Conservation (phyloP, 495 filamentous ascomycete species). For the Penicillium cosmopolitanum region DNA sequence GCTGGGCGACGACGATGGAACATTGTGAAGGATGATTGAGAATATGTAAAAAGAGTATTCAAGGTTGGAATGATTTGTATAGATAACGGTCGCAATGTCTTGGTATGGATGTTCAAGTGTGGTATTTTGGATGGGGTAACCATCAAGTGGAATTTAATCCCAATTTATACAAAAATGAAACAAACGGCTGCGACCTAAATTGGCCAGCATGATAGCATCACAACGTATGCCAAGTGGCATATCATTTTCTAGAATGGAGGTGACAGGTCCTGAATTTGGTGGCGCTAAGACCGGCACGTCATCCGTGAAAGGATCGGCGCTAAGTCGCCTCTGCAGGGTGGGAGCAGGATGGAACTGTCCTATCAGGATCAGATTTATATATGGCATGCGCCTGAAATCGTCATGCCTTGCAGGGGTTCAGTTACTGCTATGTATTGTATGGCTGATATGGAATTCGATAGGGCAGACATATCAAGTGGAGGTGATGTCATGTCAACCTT, state of each 20-base stretch:
- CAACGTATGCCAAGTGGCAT: constrained; percentile 27
- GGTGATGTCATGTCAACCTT: constrained; percentile 3
- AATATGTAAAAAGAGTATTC: not conserved
- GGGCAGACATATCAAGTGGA: not conserved
- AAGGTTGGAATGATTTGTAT: not conserved
- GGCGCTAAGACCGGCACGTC: constrained; percentile 25
- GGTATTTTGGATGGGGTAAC: too few species aligned
- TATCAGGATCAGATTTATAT: not conserved
- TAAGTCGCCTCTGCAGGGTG: not conserved
- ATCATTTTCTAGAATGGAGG: constrained; percentile 13
- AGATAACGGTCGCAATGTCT: too few species aligned
- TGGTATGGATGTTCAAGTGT: too few species aligned
- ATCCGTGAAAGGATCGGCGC: constrained; percentile 26
- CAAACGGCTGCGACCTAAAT: not conserved
- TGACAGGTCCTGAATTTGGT: constrained; percentile 13
- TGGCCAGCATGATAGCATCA: not conserved
- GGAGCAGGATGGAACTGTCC: not conserved
- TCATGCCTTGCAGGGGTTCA: not conserved
- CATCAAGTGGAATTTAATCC: too few species aligned
- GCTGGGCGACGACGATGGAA: constrained; percentile 31
- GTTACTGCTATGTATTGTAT: not conserved
- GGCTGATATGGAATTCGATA: not conserved
- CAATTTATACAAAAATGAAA: not conserved
- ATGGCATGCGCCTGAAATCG: not conserved
- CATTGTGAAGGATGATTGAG: constrained; percentile 24